phyloP scores from a whole-genome alignment of 805 yeast species.

The Sugiyamaella smithiae region DNA sequence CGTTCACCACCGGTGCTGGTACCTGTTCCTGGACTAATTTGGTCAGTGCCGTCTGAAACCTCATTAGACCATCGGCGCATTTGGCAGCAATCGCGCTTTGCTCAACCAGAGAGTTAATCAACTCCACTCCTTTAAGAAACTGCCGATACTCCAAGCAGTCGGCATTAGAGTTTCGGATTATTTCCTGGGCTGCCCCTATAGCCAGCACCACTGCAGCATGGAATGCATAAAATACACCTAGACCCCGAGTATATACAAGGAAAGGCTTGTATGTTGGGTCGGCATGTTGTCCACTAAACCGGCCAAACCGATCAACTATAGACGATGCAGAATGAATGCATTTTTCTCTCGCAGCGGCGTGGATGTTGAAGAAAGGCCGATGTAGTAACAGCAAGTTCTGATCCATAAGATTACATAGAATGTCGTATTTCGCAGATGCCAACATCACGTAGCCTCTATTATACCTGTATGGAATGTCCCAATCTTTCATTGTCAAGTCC shows the following conservation, averaged over 20 bases:
- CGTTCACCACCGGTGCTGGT: background rate
- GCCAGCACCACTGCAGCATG: slow-evolving; percentile 17
- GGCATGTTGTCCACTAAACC: slow-evolving; percentile 2
- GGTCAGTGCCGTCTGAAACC: background rate
- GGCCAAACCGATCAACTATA: background rate
- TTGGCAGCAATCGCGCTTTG: slow-evolving; percentile 8
- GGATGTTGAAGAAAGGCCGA: slow-evolving; percentile 11
- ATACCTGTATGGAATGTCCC: slow-evolving; percentile 10
- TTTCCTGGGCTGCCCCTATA: slow-evolving; percentile 11
- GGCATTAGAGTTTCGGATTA: background rate
- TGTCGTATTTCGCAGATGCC: slow-evolving; percentile 9
- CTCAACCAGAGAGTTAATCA: background rate
- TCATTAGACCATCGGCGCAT: background rate
- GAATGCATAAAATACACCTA: slow-evolving; percentile 15
- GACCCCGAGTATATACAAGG: slow-evolving; percentile 10
- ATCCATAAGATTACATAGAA: slow-evolving; percentile 10
- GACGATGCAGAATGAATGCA: slow-evolving; percentile 9
- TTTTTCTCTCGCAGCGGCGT: slow-evolving; percentile 8
- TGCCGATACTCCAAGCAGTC: background rate
- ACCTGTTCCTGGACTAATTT: background rate
- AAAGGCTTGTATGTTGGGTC: slow-evolving; percentile 4
- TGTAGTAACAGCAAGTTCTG: slow-evolving; percentile 14
- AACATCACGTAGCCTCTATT: background rate
- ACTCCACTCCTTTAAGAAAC: background rate
- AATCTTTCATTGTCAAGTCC: background rate